Evolutionary conservation across 805 yeast genomes (phyloP).

Genomic region (Nematodospora valgi): DNA sequence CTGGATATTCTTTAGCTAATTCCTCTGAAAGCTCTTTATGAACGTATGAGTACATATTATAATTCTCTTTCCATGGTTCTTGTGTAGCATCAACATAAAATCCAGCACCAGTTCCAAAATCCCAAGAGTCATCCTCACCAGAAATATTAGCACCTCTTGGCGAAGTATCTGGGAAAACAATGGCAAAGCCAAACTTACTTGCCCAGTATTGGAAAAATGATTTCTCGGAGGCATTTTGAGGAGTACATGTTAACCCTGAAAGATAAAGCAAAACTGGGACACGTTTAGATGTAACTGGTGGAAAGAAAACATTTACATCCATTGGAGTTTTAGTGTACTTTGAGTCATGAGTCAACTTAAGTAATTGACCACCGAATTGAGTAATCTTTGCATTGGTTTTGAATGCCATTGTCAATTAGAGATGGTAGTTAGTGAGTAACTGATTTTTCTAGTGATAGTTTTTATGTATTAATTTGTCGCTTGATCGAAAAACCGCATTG

Average conservation of each 20-base stretch:
- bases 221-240: slow-evolving; percentile 90
- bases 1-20: slow-evolving; percentile 40
- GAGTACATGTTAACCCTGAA: slow-evolving; percentile 91
- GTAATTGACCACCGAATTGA: slow-evolving; percentile 71
- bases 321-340: slow-evolving; percentile 60
- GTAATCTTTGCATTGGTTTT: slow-evolving; percentile 50
- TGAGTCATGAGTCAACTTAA: slow-evolving; percentile 76
- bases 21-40: slow-evolving; percentile 64
- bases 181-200: slow-evolving; percentile 75
- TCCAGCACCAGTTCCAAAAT: slow-evolving; percentile 94
- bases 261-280: slow-evolving; percentile 77
- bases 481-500: no score
- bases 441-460: not conserved
- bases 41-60: slow-evolving; percentile 84
- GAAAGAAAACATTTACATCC: slow-evolving; percentile 83
- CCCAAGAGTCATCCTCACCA: slow-evolving; percentile 84
- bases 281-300: slow-evolving; percentile 39
- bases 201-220: slow-evolving; percentile 84
- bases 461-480: not conserved
- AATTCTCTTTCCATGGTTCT: slow-evolving; percentile 67
- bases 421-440: not conserved
- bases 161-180: slow-evolving; percentile 94
- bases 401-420: slow-evolving; percentile 40
- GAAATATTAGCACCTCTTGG: slow-evolving; percentile 79
- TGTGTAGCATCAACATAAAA: slow-evolving; percentile 84